Evolutionary conservation across 768 basidiomycete genomes (phyloP).

Genomic region (Dentipellis fragilis): DNA sequence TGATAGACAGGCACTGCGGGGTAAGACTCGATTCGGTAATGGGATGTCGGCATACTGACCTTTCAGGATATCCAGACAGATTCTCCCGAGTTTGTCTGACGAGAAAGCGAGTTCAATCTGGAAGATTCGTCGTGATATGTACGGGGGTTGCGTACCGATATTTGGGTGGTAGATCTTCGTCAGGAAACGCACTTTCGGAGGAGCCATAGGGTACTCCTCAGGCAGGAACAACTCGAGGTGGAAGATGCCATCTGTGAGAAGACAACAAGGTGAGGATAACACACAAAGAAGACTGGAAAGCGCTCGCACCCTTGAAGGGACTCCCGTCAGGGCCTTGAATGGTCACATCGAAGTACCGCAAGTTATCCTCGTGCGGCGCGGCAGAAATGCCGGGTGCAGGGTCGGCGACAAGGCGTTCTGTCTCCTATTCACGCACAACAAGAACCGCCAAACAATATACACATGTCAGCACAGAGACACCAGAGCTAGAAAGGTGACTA

Average conservation of each 20-base stretch:
- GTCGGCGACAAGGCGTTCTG: constrained; percentile 91
- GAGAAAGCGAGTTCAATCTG: constrained; percentile 1
- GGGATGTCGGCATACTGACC: constrained; percentile 33
- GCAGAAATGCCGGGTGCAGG: constrained; percentile 98
- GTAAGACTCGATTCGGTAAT: background rate
- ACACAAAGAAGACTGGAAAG: background rate
- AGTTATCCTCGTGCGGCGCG: constrained; percentile 89
- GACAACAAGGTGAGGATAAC: too few species aligned
- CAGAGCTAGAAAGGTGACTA: background rate
- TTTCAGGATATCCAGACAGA: constrained; percentile 97
- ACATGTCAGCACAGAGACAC: constrained; percentile 7
- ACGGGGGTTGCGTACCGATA: constrained; percentile 61
- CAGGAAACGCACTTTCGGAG: constrained; percentile 95
- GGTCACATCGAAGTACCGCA: constrained; percentile 97
- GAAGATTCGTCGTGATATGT: background rate
- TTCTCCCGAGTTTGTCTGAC: constrained; percentile 93
- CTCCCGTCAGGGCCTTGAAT: constrained; percentile 92
- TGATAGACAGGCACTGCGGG: constrained; percentile 19
- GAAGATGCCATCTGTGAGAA: constrained; percentile 70
- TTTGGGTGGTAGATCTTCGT: constrained; percentile 99
- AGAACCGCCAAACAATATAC: background rate
- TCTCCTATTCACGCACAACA: constrained; percentile 56
- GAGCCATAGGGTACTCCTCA: constrained; percentile 99
- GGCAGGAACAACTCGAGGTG: constrained; percentile 96
- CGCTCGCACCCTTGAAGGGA: constrained; percentile 61